A percentile compares a stretch with the other conserved stretches of the same genome.
Evolutionary conservation across 192 early-diverging fungal species (phyloP).

Genomic region (Powellomyces hirtus): DNA sequence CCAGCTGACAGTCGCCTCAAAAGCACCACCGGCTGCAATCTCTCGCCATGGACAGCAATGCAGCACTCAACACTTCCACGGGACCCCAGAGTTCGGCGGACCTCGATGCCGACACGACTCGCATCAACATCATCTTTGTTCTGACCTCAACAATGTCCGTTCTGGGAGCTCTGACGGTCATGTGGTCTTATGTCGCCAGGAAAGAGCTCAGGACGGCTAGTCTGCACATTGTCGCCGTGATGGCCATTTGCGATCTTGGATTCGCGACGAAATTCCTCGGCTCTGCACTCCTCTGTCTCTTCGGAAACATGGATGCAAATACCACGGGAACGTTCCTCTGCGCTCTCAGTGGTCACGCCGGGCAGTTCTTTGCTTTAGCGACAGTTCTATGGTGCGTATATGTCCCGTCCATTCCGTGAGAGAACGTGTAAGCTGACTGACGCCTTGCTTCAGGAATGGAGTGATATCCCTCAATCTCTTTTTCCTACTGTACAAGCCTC

Average conservation of each 20-base stretch:
- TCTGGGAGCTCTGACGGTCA: not conserved
- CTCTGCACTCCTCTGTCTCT: not conserved
- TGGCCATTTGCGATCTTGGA: constrained; percentile 12
- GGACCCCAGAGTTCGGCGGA: no score
- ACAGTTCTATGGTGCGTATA: constrained; percentile 6
- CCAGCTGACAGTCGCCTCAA: no score
- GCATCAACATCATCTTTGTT: constrained; percentile 1
- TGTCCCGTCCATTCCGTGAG: not conserved
- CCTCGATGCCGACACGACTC: not conserved
- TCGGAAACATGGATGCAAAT: not conserved
- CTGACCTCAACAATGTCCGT: constrained; percentile 1
- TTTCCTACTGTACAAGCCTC: constrained; percentile 3
- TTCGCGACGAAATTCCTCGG: constrained; percentile 14
- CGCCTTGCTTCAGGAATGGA: constrained; percentile 1
- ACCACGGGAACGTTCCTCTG: constrained; percentile 6
- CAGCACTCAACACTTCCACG: no score
- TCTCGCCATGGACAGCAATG: no score
- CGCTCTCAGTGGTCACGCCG: constrained; percentile 1
- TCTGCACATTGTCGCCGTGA: constrained; percentile 14
- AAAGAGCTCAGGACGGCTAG: constrained; percentile 3
- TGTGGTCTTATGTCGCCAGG: not conserved
- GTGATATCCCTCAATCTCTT: constrained; percentile 17
- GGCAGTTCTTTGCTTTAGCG: constrained; percentile 19
- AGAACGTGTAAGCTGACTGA: not conserved
- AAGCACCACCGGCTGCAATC: no score